Base-by-base conservation (phyloP, 2,329 filamentous ascomycete genomes). In the Alternaria conjuncta region DNA sequence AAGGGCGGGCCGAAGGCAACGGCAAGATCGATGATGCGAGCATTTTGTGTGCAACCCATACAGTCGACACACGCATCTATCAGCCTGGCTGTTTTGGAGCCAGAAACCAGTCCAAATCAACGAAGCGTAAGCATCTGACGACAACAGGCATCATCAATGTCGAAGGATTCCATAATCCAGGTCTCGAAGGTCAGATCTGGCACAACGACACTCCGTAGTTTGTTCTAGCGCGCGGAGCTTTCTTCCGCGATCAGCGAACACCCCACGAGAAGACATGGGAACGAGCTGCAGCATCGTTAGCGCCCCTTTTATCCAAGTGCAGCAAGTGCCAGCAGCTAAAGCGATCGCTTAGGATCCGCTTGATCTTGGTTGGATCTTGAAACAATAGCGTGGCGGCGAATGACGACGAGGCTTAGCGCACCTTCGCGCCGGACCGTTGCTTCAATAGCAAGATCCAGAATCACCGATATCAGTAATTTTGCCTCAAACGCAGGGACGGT, bases 11-110 rank as follows among this genome's bases (percentile, higher is more conserved):
- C 60, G 56, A 60, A 32, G 23, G 26, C 21, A 50, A 60, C 56
- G 60, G 56, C 45, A 55, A 50, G 45, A 60, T 63, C 56, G 60
- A 63, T 63, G 60, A 63, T 63, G 60, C 49, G 45, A 54, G 50
- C 44, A 63, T 60, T 26, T 55, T 9, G 32, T 51, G 25, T 30
- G 30, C 36, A 13, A 23, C 30, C 12, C 28, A 28, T 20, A 26
- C 45, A 25, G 26, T 47, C 56, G 21, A 53, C 30, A 25, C 28
- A 23, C 36, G 20, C 28, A 23, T 23, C 20, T 41, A 7, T 15
- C 32, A n/a, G 30, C 30, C 23, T 23, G 15, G 36, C 28, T 30
- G 28, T 7, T 21, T 25, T 49, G 13, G 15, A 20, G 18, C 13
- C 32, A 36, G 30, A 53, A 25, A 53, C 13, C 36, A 13, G 49